Base-by-base conservation (phyloP, 169 alveolate genomes). In the Condylostoma magnum region DNA sequence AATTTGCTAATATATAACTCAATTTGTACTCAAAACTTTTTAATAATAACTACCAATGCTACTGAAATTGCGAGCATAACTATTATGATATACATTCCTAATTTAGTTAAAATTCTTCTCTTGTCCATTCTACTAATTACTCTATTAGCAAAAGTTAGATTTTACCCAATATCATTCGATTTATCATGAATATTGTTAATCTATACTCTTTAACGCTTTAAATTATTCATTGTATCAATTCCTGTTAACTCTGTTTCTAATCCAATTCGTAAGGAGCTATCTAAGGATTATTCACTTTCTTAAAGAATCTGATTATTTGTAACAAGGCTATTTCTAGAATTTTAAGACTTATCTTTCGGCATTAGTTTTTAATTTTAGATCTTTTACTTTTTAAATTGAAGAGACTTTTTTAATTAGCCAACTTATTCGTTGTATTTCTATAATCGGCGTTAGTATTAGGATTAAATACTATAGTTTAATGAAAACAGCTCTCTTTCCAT, bases 141-240 rank as follows among this genome's bases (percentile, higher is more conserved):
- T 3, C 69, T 4, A 33, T 57, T 18, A 5, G 69, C 69, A 6
- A 20, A 34, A 4, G 46, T 31, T 4, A 57, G 53, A 25, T 57
- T 57, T 5, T 27, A 20, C 27, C 69, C 69, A 22, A 57, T 51
- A 25, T 57, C 69, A 33, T 57, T 57, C 0, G 37, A 47, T 30
- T 57, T 57, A 0, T 57, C 69, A 3, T 30, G 27, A 0, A 57
- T 57, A 0, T 4, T 30, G 6, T 57, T 47, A 4, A 57, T 2
- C 25, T 57, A 27, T 2, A 0, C 18, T 5, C 53, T 57, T 30
- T 57, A 51, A 0, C 0, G 34, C 15, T 57, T 57, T n/a, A 57
- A 34, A 5, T 5, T 6, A 28, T 33, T 6, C 10, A 57, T 3
- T 2, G 69, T 34, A 37, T 57, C 48, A 57, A 15, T 31, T 6